Conservation (phyloP, 2,329 filamentous ascomycete species). For the Penicillium sp. region DNA sequence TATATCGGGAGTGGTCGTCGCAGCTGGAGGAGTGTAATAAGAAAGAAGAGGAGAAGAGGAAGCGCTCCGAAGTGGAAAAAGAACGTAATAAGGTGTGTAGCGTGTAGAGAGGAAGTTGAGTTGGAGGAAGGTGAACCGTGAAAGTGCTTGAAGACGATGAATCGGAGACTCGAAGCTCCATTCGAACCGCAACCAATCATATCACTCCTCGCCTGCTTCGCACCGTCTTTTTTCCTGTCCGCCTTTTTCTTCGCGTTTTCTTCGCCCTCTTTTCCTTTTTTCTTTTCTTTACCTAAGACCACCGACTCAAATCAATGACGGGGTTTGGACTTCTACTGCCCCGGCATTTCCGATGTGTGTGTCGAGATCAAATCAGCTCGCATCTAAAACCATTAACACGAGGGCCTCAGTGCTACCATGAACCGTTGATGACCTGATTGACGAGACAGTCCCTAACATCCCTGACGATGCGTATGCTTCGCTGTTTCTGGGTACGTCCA, state of each 20-base stretch:
- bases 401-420: conserved; percentile 45
- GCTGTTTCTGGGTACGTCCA: conserved; percentile 18
- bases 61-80: conserved; percentile 6
- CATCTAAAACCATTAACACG: conserved; percentile 80
- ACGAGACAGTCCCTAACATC: conserved; percentile 33
- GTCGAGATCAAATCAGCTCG: conserved; percentile 65
- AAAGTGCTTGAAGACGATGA: conserved; percentile 21
- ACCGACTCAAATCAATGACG: conserved; percentile 72
- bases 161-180: conserved; percentile 27
- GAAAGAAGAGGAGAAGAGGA: conserved; percentile 6
- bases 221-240: conserved; percentile 32
- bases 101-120: conserved; percentile 7
- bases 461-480: conserved; percentile 5
- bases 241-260: conserved; percentile 13
- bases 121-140: not conserved
- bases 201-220: conserved; percentile 21
- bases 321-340: conserved; percentile 54
- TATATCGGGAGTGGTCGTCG: conserved; percentile 1
- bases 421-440: conserved; percentile 47
- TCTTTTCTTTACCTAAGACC: conserved; percentile 54
- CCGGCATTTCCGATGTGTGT: conserved; percentile 67
- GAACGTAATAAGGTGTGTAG: conserved; percentile 7
- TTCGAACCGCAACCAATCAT: conserved; percentile 28
- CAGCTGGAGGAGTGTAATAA: not conserved
- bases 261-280: conserved; percentile 17